Conservation (phyloP, 352 stramenopile genomes). For the Globisporangium middletonii region DNA sequence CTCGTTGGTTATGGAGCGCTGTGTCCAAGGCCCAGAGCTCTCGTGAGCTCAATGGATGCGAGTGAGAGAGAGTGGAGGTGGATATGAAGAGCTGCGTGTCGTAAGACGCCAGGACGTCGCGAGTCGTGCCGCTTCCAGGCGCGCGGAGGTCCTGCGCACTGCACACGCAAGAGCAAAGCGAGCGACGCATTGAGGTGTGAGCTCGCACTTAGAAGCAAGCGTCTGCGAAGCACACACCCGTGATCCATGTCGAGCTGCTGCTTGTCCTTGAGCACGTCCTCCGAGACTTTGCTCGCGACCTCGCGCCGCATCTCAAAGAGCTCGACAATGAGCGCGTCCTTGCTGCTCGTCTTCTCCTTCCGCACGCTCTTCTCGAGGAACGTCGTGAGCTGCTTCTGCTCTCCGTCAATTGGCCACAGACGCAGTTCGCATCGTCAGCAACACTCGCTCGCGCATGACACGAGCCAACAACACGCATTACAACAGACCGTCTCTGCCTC, state of each 20-base stretch:
- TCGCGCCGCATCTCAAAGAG: constrained; percentile 66
- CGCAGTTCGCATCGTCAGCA: not conserved
- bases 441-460: not conserved
- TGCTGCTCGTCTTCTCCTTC: constrained; percentile 52
- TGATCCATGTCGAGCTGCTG: constrained; percentile 52
- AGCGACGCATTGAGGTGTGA: not conserved
- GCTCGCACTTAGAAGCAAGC: no score
- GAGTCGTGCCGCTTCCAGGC: constrained; percentile 16
- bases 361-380: constrained; percentile 60
- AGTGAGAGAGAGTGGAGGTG: constrained; percentile 10
- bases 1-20: no score
- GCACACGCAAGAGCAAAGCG: not conserved
- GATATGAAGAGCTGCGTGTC: constrained; percentile 75
- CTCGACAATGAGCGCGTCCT: constrained; percentile 45
- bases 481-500: constrained; percentile 37
- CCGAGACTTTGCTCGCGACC: constrained; percentile 60
- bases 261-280: constrained; percentile 65
- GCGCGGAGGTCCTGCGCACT: constrained; percentile 4
- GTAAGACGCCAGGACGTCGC: constrained; percentile 58
- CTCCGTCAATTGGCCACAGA: not conserved
- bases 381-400: constrained; percentile 40
- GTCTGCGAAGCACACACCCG: constrained; percentile 18
- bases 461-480: not conserved
- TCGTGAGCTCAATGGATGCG: not conserved
- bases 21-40: no score